Conservation (phyloP, 2,329 filamentous ascomycete genomes). For the Xylaria sp. region DNA sequence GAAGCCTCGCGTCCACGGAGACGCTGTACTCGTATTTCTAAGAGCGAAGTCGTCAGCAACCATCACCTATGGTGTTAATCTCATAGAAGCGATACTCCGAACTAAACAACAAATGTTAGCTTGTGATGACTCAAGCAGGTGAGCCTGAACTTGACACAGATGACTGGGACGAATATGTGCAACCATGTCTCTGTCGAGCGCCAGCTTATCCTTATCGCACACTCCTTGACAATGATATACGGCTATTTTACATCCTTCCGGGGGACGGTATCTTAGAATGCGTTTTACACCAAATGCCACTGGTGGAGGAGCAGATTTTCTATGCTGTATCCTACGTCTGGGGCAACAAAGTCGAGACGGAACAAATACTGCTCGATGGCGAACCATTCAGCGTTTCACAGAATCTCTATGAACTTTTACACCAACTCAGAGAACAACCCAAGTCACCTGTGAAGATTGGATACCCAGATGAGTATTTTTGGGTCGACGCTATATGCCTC, state of each 20-base stretch:
- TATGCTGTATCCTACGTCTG: slow-evolving; percentile 37
- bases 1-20: not conserved
- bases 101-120: not conserved
- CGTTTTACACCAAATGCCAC: slow-evolving; percentile 37
- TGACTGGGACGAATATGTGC: slow-evolving; percentile 12
- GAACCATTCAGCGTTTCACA: slow-evolving; percentile 24
- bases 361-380: slow-evolving; percentile 31
- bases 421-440: slow-evolving; percentile 25
- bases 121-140: slow-evolving; percentile 47
- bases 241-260: slow-evolving; percentile 39
- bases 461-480: slow-evolving; percentile 29
- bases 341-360: slow-evolving; percentile 12
- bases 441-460: not conserved
- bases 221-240: slow-evolving; percentile 35
- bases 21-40: not conserved
- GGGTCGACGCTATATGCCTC: slow-evolving; percentile 45
- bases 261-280: slow-evolving; percentile 38
- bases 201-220: slow-evolving; percentile 41
- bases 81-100: not conserved
- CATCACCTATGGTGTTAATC: no score
- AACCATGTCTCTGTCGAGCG: slow-evolving; percentile 13
- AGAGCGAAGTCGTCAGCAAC: not conserved
- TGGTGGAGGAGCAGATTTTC: slow-evolving; percentile 28
- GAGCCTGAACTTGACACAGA: not conserved
- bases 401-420: slow-evolving; percentile 31